Evolutionary conservation across 2,329 filamentous ascomycete species (phyloP).

Genomic region (Fusarium sp.): DNA sequence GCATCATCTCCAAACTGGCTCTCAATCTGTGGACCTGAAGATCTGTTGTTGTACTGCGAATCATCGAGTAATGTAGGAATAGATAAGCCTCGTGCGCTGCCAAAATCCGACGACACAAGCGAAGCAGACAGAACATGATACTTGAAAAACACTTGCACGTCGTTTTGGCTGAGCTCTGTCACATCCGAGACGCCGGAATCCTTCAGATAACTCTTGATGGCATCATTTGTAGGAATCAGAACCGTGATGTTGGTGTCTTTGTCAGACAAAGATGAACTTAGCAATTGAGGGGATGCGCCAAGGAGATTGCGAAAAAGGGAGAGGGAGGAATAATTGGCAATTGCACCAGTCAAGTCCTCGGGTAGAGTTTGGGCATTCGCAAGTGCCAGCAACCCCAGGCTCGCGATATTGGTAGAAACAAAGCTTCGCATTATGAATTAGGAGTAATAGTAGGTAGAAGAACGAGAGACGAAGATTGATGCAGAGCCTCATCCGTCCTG

Average conservation of each 20-base stretch:
- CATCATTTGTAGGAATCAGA: constrained; percentile 39
- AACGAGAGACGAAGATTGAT: background rate
- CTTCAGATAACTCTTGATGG: constrained; percentile 35
- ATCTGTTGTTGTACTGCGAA: constrained; percentile 40
- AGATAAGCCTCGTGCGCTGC: constrained; percentile 8
- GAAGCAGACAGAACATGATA: constrained; percentile 37
- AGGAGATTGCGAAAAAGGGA: constrained; percentile 38
- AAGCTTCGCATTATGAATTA: constrained; percentile 8
- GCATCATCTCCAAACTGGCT: constrained; percentile 28
- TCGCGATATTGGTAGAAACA: background rate
- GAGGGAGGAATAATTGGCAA: constrained; percentile 27
- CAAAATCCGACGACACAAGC: constrained; percentile 23
- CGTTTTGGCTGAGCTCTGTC: constrained; percentile 8
- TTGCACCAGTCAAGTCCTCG: constrained; percentile 23
- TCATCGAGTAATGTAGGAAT: constrained; percentile 34
- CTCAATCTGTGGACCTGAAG: constrained; percentile 21
- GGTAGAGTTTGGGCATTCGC: constrained; percentile 23
- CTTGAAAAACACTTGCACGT: constrained; percentile 35
- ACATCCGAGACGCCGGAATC: constrained; percentile 13
- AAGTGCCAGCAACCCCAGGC: constrained; percentile 13
- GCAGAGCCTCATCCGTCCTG: background rate
- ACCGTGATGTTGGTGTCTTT: constrained; percentile 36
- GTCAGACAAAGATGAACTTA: constrained; percentile 12
- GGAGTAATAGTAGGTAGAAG: accelerated
- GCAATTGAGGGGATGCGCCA: background rate